Percentiles rank a stretch among this genome's conserved stretches.
Evolutionary conservation across 2,329 filamentous ascomycete genomes (phyloP).

Genomic region (Colletotrichum sp.): DNA sequence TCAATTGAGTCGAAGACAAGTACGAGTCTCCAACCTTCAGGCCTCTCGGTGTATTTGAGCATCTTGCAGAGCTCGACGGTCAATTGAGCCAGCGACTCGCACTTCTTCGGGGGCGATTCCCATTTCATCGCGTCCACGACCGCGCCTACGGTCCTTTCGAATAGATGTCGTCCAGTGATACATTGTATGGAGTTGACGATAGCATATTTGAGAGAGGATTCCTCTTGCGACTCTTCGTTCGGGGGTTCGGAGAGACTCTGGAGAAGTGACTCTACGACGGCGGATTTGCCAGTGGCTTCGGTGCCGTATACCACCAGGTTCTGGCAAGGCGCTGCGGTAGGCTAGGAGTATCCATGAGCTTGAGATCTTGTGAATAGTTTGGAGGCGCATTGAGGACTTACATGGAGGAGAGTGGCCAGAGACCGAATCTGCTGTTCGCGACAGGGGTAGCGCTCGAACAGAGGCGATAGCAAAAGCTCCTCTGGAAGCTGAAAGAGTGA

Average conservation of each 20-base stretch:
- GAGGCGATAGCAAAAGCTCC: conserved; percentile 50
- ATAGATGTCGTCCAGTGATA: conserved; percentile 77
- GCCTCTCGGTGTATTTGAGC: conserved; percentile 50
- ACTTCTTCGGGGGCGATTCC: conserved; percentile 62
- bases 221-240: conserved; percentile 37
- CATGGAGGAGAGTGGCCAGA: conserved; percentile 59
- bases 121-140: conserved; percentile 58
- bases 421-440: conserved; percentile 64
- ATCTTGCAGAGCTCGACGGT: conserved; percentile 73
- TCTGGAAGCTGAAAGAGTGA: conserved; percentile 57
- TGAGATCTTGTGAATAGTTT: background rate
- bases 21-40: conserved; percentile 66
- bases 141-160: conserved; percentile 71
- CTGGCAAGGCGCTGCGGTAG: conserved; percentile 69
- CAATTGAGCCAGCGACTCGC: conserved; percentile 82
- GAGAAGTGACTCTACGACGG: conserved; percentile 69
- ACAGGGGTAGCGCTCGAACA: conserved; percentile 58
- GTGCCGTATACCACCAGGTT: conserved; percentile 84
- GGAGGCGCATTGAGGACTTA: conserved; percentile 31
- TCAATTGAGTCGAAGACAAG: conserved; percentile 91
- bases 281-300: conserved; percentile 85
- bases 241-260: conserved; percentile 39
- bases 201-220: conserved; percentile 59
- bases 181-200: conserved; percentile 76
- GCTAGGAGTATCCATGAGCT: conserved; percentile 45